phyloP scores from a whole-genome alignment of 108 stramenopile species.

The Mediolabrus comicus region DNA sequence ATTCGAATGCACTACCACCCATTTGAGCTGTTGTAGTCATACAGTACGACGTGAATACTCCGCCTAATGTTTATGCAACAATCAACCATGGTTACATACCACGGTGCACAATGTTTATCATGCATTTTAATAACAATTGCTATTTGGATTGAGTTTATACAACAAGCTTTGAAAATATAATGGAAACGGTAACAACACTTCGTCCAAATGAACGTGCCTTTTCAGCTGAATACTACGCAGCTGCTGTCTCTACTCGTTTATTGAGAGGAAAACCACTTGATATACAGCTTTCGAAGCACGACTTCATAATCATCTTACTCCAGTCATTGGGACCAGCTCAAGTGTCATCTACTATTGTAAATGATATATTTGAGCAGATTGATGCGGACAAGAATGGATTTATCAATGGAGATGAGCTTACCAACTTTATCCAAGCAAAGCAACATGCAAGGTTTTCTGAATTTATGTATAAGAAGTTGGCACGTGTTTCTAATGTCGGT shows the following conservation, averaged over 20 bases:
- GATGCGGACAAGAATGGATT: conserved; percentile 22
- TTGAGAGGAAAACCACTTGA: conserved; percentile 10
- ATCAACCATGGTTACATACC: too few relatives aligned
- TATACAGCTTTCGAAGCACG: conserved; percentile 12
- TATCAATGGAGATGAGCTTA: conserved; percentile 10
- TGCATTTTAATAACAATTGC: neutral
- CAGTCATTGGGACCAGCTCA: conserved; percentile 11
- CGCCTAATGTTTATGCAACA: neutral
- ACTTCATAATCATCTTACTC: conserved; percentile 19
- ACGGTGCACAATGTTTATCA: too few relatives aligned
- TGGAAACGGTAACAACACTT: neutral
- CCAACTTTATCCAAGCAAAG: neutral
- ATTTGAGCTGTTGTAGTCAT: too few relatives aligned
- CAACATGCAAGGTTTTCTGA: neutral
- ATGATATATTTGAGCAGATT: conserved; percentile 17
- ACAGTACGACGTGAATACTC: too few relatives aligned
- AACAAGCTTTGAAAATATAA: neutral
- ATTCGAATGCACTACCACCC: too few relatives aligned
- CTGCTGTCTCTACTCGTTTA: neutral
- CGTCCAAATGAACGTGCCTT: neutral
- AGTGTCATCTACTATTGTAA: conserved; percentile 8
- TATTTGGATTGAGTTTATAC: neutral
- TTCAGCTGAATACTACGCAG: neutral
- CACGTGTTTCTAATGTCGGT: neutral
- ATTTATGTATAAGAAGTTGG: conserved; percentile 2